Conservation (phyloP, 169 alveolate species). For the Babesia ovata region DNA sequence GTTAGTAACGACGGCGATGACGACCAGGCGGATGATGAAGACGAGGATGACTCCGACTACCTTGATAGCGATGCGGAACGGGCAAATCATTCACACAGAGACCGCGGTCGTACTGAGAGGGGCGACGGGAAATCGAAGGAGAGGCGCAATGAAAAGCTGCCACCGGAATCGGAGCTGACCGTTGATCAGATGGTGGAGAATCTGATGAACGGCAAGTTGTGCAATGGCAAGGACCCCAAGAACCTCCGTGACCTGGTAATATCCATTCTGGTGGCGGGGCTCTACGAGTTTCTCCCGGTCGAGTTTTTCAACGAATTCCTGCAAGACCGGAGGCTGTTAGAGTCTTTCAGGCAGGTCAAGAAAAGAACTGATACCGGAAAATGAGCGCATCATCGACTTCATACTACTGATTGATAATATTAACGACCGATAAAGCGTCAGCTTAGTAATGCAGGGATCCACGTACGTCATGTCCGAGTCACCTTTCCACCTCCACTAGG, state of each 20-base stretch:
- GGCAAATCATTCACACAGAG: not conserved
- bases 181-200: slow-evolving; percentile 46
- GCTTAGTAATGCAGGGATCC: too few relatives aligned
- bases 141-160: not conserved
- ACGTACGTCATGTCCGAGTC: too few relatives aligned
- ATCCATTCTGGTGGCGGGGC: slow-evolving; percentile 31
- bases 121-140: not conserved
- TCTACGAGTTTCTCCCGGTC: slow-evolving; percentile 37
- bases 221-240: slow-evolving; percentile 36
- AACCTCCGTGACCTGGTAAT: slow-evolving; percentile 30
- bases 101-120: not conserved
- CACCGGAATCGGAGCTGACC: slow-evolving; percentile 18
- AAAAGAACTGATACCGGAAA: too few relatives aligned
- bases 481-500: too few relatives aligned
- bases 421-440: too few relatives aligned
- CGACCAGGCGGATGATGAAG: not conserved
- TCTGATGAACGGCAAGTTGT: slow-evolving; percentile 29
- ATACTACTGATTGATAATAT: too few relatives aligned
- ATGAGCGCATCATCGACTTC: too few relatives aligned
- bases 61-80: not conserved
- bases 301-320: slow-evolving; percentile 41
- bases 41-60: not conserved
- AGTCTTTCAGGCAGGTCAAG: slow-evolving; percentile 7
- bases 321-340: slow-evolving; percentile 17
- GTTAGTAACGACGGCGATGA: too few relatives aligned